Conservation (phyloP, 768 basidiomycete genomes). For the Amanita pseudoporphyria region DNA sequence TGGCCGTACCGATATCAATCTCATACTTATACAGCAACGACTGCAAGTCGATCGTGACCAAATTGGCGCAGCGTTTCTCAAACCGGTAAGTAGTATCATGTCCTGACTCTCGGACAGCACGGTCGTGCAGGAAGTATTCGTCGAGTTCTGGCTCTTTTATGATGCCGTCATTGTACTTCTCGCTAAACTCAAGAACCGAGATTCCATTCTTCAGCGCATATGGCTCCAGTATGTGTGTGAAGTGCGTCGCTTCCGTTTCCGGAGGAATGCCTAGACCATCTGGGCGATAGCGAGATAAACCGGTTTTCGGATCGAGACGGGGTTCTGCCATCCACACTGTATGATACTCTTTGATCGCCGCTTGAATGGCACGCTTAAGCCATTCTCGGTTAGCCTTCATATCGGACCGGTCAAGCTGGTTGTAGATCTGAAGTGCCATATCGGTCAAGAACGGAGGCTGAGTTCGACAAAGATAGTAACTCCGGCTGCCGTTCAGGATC, state of each 20-base stretch:
- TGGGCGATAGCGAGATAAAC: constrained; percentile 89
- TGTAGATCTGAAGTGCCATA: constrained; percentile 97
- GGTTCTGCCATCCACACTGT: constrained; percentile 95
- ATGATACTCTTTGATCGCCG: constrained; percentile 98
- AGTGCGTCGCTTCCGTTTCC: constrained; percentile 97
- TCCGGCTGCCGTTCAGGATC: constrained; percentile 92
- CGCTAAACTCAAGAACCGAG: constrained; percentile 92
- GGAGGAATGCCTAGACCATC: constrained; percentile 95
- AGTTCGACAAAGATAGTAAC: constrained; percentile 89
- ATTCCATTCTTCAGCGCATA: constrained; percentile 89
- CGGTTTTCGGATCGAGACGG: constrained; percentile 89
- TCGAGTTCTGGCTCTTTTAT: constrained; percentile 84
- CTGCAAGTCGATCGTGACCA: constrained; percentile 94
- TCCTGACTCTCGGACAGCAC: constrained; percentile 91
- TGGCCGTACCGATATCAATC: constrained; percentile 96
- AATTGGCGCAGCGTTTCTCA: constrained; percentile 95
- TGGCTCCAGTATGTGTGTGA: constrained; percentile 95
- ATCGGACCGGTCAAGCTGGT: constrained; percentile 85
- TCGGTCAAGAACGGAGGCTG: constrained; percentile 99
- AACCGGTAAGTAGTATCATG: constrained; percentile 97
- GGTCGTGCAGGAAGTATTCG: constrained; percentile 96
- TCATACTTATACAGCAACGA: constrained; percentile 98
- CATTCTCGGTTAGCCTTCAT: constrained; percentile 73
- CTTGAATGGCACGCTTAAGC: constrained; percentile 94
- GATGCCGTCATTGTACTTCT: constrained; percentile 83